Conservation (phyloP, 2,329 filamentous ascomycete species). For the Whalleya microplaca region DNA sequence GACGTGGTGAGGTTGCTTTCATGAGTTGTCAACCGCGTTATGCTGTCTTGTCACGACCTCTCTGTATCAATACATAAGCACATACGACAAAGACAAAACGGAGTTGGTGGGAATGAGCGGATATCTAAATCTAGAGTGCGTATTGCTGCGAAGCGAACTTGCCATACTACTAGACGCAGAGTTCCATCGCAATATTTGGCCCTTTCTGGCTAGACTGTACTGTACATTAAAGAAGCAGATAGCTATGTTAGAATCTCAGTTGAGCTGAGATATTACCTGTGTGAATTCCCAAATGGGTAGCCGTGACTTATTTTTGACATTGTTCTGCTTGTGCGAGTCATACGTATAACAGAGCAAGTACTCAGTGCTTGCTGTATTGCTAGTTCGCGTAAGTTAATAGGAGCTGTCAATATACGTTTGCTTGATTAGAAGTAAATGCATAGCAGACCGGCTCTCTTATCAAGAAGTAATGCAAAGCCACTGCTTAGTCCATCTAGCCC, state of each 20-base stretch:
- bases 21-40: conserved; percentile 1
- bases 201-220: neutral
- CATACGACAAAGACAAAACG: neutral
- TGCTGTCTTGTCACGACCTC: neutral
- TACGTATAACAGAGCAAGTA: no score
- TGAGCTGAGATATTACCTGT: no score
- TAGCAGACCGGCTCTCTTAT: no score
- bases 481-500: no score
- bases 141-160: conserved; percentile 8
- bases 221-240: neutral
- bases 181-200: neutral
- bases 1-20: conserved; percentile 55
- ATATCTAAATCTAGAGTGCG: neutral
- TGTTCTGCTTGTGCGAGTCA: no score
- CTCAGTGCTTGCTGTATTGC: no score
- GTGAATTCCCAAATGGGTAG: no score
- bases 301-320: no score
- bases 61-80: neutral
- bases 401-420: no score
- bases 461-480: no score
- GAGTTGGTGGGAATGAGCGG: neutral
- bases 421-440: no score
- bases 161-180: neutral
- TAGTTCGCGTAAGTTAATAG: no score
- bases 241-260: neutral